Base-by-base conservation (phyloP, 441 rosid genomes). In the Cnidoscolus chayamansa region DNA sequence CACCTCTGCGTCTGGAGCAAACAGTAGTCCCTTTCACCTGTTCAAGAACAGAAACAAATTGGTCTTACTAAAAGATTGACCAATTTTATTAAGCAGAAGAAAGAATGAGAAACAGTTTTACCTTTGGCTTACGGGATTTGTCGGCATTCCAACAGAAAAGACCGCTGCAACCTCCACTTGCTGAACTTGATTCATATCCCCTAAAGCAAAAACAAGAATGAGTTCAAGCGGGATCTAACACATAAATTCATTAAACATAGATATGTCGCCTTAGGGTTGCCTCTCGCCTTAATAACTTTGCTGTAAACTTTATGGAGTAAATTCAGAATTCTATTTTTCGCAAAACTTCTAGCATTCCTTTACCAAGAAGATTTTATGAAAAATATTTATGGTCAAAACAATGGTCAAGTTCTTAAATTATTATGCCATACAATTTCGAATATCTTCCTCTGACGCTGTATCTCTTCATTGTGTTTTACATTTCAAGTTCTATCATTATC, bases 111-210 rank as follows among this genome's bases (percentile, higher is more conserved):
- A 61, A 25, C 15, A 70, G n/a, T 81, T 60, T 65, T 71, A 92
- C 98, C 98, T 89, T 90, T 74, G 61, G 85, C 75, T 73, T 86
- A 0, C 7, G 86, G 77, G 84, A 70, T 76, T 80, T 88, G 63
- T 43, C 66, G 64, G 74, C 78, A 72, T 87, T 91, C 99, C 99
- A 95, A 80, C 98, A 95, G 83, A 92, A 81, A 64, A 95, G 83
- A 32, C 85, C 83, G 48, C 87, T 84, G 83, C 99, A 95, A 60
- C 97, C 98, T 68, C 92, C 86, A 45, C 79, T 77, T 51, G 86
- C 90, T 12, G 99, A 76, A 58, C 95, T 90, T 66, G 99, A 90
- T 72, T 95, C 99, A 9, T 91, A 92, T 60, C 91, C 96, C 84
- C 97, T 92, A 65, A 59, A 81, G 73, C 68, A 77, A 68, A 72